phyloP scores from a whole-genome alignment of 495 filamentous ascomycete species.

The Cudoniella acicularis region DNA sequence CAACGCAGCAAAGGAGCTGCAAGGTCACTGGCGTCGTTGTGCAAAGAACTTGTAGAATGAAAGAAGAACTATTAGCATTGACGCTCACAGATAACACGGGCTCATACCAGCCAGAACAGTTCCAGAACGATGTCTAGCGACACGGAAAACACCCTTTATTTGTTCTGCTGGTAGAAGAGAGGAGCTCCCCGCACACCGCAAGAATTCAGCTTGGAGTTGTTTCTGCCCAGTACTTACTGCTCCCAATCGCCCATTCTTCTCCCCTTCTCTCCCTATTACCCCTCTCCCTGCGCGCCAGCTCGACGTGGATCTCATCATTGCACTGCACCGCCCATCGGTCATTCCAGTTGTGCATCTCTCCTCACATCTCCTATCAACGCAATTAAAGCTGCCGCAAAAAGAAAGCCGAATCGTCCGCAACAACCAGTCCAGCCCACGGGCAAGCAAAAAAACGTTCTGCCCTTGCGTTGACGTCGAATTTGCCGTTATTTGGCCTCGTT shows the following conservation, averaged over 20 bases:
- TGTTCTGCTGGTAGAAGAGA: too few relatives aligned
- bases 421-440: not conserved
- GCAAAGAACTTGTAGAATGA: not conserved
- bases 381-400: not conserved
- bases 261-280: too few relatives aligned
- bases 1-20: not conserved
- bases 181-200: not conserved
- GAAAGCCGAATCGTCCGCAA: conserved; percentile 6
- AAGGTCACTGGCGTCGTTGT: not conserved
- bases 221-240: not conserved
- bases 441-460: not conserved
- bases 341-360: not conserved
- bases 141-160: not conserved
- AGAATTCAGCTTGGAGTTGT: not conserved
- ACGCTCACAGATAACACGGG: too few relatives aligned
- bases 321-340: not conserved
- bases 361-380: not conserved
- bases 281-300: not conserved
- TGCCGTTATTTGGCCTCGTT: conserved; percentile 6
- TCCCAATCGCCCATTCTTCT: not conserved
- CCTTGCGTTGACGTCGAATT: conserved; percentile 9
- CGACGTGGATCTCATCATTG: not conserved
- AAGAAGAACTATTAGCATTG: not conserved
- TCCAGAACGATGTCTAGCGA: not conserved
- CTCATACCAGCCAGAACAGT: too few relatives aligned